phyloP scores from a whole-genome alignment of 495 filamentous ascomycete genomes.

The Lepraria neglecta region DNA sequence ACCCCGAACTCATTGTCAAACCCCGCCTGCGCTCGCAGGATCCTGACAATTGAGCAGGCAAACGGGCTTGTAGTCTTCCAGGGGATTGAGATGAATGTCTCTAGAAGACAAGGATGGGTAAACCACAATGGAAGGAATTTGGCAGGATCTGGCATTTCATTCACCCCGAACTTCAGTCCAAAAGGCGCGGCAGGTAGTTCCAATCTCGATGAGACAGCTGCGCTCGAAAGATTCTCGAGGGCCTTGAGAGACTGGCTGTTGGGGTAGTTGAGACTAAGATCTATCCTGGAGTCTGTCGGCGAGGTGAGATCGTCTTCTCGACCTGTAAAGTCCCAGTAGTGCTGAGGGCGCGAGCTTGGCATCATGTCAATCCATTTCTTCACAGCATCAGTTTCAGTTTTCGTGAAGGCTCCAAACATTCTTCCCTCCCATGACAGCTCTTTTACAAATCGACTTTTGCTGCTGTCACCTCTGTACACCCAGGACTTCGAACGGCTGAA shows the following conservation, averaged over 20 bases:
- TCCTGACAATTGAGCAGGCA: neutral
- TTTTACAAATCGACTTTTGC: conserved; percentile 27
- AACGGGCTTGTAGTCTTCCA: neutral
- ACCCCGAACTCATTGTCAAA: neutral
- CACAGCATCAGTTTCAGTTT: conserved; percentile 35
- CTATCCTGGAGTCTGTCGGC: neutral
- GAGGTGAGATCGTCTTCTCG: neutral
- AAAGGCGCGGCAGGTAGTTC: neutral
- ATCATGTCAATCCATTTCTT: conserved; percentile 38
- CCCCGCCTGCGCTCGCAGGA: neutral
- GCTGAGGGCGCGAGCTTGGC: neutral
- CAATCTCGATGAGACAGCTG: too few species aligned
- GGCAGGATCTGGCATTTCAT: conserved; percentile 14
- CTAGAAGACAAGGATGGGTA: conserved; percentile 34
- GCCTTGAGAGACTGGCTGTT: neutral
- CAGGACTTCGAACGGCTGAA: conserved; percentile 26
- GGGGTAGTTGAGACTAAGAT: neutral
- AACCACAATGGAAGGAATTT: conserved; percentile 36
- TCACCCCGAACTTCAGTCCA: neutral
- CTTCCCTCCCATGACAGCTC: conserved; percentile 41
- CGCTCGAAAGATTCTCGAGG: too few species aligned
- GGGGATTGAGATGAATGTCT: conserved; percentile 31
- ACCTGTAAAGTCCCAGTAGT: neutral
- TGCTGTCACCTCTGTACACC: conserved; percentile 36
- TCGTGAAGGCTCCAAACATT: conserved; percentile 47